Base-by-base conservation (phyloP, 2,329 filamentous ascomycete genomes). In the Colletotrichum sp. region DNA sequence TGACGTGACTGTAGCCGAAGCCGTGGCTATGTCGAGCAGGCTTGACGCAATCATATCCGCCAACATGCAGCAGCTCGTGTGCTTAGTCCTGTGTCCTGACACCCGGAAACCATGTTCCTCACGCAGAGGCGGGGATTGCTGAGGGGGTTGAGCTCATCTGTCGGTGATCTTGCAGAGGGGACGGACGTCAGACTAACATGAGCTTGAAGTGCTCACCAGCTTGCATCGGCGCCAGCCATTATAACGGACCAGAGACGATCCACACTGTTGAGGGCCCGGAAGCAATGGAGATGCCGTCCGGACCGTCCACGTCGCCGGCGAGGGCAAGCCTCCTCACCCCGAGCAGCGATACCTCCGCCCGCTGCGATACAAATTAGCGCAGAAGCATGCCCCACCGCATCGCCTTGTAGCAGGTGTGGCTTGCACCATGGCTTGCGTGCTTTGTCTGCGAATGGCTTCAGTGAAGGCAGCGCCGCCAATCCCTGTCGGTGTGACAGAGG, bases 401-500 rank as follows among this genome's bases (percentile, higher is more conserved):
- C 33, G 33, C 9, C 24, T 70, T 38, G 51, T 18, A 70, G 31
- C 33, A 68, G 51, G 51, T 73, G 72, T 74, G 72, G 72, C 72
- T 74, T 74, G 64, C 24, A 59, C 55, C 55, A 59, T 51, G 66
- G 66, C 70, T 73, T 70, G 62, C 69, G 58, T 57, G 59, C 64
- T 74, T 74, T 72, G 69, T 69, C 31, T 61, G 29, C 31, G 59
- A 47, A 72, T 65, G 58, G 63, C 69, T 65, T 74, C 70, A 69
- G 57, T 58, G 29, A 65, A 65, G 58, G 63, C 55, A 36, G 55
- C 54, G 12, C 12, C 36, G 38, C 33, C 51, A 36, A 70, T 66
- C 67, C 70, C 57, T 73, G 70, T 73, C 47, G 34, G 27, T 27
- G 54, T 61, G 70, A 54, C 51, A 65, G 31, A 15, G 51, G 47